These are phyloP conservation scores for Physcomitrellopsis africana DNA, from an alignment of 225 moss, liverwort and hornwort species.

Conservation along the genomic window DNA sequence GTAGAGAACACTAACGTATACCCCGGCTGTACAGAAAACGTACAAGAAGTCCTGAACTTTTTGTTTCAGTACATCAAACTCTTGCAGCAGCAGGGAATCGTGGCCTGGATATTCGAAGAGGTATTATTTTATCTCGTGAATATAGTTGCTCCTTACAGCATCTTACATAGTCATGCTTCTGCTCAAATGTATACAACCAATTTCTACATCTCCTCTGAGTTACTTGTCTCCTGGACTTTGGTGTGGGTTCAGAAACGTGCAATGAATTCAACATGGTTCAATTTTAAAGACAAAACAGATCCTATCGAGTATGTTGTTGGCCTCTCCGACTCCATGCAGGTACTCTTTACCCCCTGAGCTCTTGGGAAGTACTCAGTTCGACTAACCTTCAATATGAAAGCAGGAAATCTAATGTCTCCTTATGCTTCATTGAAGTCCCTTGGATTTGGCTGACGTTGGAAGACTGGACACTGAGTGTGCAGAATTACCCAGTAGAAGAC, in stretches of 20 bases:
- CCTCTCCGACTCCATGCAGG: conserved; percentile 67
- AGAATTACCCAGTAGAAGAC: conserved; percentile 79
- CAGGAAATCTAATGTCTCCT: background rate
- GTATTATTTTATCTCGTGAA: conserved; percentile 32
- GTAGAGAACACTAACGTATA: background rate
- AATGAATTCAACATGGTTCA: conserved; percentile 84
- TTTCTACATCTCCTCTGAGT: background rate
- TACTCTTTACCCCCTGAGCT: background rate
- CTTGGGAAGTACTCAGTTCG: background rate
- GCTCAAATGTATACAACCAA: background rate
- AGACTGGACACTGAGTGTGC: conserved; percentile 7
- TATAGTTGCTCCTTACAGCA: no score
- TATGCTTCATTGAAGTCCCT: background rate
- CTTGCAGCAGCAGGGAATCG: conserved; percentile 66
- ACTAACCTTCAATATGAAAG: background rate
- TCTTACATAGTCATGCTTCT: no score
- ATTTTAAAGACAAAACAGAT: conserved; percentile 90
- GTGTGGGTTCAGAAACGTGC: conserved; percentile 54
- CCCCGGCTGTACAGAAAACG: conserved; percentile 60
- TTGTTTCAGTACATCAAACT: conserved; percentile 87
- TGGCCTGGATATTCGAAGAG: conserved; percentile 89
- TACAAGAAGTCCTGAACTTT: conserved; percentile 73
- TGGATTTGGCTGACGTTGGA: background rate
- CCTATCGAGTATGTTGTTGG: conserved; percentile 74
- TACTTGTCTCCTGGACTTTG: background rate